Evolutionary conservation across 2,329 filamentous ascomycete species (phyloP), one percentile per base, ranked within the genome.

Genomic region (Paecilomyces sp.): DNA sequence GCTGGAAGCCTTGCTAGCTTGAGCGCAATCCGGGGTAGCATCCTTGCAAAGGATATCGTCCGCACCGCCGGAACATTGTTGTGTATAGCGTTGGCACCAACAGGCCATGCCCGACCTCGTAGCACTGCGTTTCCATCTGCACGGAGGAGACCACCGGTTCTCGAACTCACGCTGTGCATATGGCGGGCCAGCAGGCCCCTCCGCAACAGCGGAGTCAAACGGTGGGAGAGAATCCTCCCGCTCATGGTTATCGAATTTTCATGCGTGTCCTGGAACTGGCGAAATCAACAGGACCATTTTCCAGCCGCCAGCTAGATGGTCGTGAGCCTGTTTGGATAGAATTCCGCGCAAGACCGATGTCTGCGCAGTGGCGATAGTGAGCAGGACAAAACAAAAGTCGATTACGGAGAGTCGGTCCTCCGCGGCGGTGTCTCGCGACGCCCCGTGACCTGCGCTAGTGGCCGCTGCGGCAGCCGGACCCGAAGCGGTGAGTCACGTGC

Each of bases 1-100:
- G 94, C 94, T 22, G 94, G 94, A 58, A 96, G 81, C 59, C 92
- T 86, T 36, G 88, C 83, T 67, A 99, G 88, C 79, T 97, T 99
- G 70, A 94, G 77, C n/a, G 94, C 87, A 56, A 99, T 82, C 72
- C 91, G 93, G 1, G 95, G 95, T 33, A 99, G 79, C 12, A 82
- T 80, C 53, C 86, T 78, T n/a, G 81, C 80, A 69, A 89, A 88
- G n/a, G 85, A 88, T 55, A 88, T 85, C 58, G 82, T 81, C 57
- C 86, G 81, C 51, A 86, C 82, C 15, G 83, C 83, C 57, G 85
- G 83, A 24, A 88, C 77, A 79, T 96, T 95, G 59, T 69, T 70
- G 75, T 96, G 92, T 66, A 96, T 91, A 24, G 88, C 84, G 70
- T 91, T 94, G 56, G 82, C 77, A 41, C 89, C 89, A 12, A 87